A percentile compares a stretch with the other conserved stretches of the same genome.
Conservation (phyloP, 2,329 filamentous ascomycete genomes). For the Penicillium sp. region DNA sequence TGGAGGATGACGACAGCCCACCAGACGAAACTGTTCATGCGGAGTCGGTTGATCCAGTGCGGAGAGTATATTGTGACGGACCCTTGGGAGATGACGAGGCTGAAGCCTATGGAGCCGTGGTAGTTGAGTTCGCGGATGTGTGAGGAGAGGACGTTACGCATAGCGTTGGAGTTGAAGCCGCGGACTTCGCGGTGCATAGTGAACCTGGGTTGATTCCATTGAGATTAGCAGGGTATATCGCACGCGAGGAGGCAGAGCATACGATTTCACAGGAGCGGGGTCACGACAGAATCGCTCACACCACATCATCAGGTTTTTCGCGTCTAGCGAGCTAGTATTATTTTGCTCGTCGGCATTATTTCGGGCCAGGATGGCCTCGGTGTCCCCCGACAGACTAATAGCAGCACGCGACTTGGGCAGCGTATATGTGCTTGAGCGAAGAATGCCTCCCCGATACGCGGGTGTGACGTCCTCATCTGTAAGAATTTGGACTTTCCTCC, state of each 20-base stretch:
- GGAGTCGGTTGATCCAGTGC: slow-evolving; percentile 32
- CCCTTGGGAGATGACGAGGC: slow-evolving; percentile 18
- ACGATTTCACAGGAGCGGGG: slow-evolving; percentile 32
- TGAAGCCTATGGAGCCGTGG: slow-evolving; percentile 26
- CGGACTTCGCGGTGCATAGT: slow-evolving; percentile 25
- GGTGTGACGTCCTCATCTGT: slow-evolving; percentile 10
- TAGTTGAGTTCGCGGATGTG: slow-evolving; percentile 35
- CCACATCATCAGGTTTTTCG: slow-evolving; percentile 19
- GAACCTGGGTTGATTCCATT: slow-evolving; percentile 15
- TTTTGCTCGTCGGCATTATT: background rate
- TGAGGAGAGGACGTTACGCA: slow-evolving; percentile 26
- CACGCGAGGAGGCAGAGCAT: background rate
- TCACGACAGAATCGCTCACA: slow-evolving; percentile 33
- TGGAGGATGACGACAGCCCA: slow-evolving; percentile 31
- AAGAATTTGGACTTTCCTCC: slow-evolving; percentile 10
- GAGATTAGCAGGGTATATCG: background rate
- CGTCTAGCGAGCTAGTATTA: background rate
- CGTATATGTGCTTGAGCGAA: slow-evolving; percentile 14
- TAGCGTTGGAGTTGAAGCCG: slow-evolving; percentile 23
- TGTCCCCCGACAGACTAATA: slow-evolving; percentile 3
- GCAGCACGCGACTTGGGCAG: slow-evolving; percentile 2
- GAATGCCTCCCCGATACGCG: slow-evolving; percentile 16
- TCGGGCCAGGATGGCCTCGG: slow-evolving; percentile 11
- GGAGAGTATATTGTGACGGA: slow-evolving; percentile 33
- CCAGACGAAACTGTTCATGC: slow-evolving; percentile 29